Evolutionary conservation across 257 asterid species (phyloP), one percentile per base, ranked within the genome.

Genomic region (Apocynum venetum): DNA sequence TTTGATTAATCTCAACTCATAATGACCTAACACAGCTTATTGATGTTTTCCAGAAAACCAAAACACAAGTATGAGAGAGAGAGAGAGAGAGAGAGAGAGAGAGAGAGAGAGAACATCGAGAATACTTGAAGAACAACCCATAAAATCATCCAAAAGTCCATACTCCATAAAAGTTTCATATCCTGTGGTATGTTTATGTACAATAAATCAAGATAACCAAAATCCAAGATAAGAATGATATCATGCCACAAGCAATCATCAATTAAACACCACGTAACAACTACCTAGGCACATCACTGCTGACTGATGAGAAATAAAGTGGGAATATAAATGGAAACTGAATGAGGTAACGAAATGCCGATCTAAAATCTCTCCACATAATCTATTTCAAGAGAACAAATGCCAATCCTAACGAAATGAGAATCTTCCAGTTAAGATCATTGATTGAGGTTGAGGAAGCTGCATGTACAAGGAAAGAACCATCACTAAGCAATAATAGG

Each of bases 401-500:
- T 60, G 85, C 89, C 25, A 88, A 73, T n/a, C 86, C 81, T 2
- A 84, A 19, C 43, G 70, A 78, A 52, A 75, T 41, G 65, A 76
- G 59, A 49, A 91, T 80, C 87, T 59, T 66, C 94, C 89, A 79
- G 31, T 56, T 76, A 73, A 69, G 63, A 43, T 80, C 78, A 70
- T 72, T 85, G 52, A 81, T 65, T 61, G 74, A 60, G 75, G 71
- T 41, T 64, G 90, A 75, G 73, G 80, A 71, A 59, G 81, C 83
- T 57, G 84, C 82, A 75, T 43, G 70, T 3, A 49, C 74, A 61
- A n/a, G 76, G 12, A 41, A 56, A 48, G 14, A 72, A 14, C 19
- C n/a, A 20, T 43, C 0, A 1, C 35, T 9, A 78, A 3, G 57
- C 14, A 38, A 40, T 59, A 65, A 13, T 3, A 52, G 6, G 13